These are phyloP conservation scores for Hericium erinaceus DNA, from an alignment of 768 basidiomycete species.

Conservation along the genomic window DNA sequence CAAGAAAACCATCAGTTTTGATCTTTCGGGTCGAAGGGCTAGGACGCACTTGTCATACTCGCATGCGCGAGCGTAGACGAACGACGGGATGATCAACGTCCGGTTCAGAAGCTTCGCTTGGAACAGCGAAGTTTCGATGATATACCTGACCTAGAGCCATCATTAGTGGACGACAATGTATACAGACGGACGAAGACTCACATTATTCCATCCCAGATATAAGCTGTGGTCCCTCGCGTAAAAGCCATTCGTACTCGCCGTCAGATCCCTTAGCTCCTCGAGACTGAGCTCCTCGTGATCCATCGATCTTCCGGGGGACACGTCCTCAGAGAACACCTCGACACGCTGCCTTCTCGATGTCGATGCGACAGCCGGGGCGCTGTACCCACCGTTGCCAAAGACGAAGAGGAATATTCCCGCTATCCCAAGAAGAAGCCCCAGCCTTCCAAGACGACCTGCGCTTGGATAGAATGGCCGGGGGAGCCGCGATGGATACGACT, in stretches of 20 bases:
- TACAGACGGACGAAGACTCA: conserved; percentile 15
- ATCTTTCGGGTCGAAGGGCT: not conserved
- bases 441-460: too few relatives aligned
- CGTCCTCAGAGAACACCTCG: too few relatives aligned
- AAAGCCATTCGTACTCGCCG: conserved; percentile 31
- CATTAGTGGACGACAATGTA: not conserved
- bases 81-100: conserved; percentile 34
- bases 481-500: too few relatives aligned
- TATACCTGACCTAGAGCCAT: conserved; percentile 34
- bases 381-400: not conserved
- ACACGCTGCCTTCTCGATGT: too few relatives aligned
- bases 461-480: too few relatives aligned
- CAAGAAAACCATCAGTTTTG: not conserved
- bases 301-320: too few relatives aligned
- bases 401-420: too few relatives aligned
- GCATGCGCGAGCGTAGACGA: conserved; percentile 37
- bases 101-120: conserved; percentile 36
- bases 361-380: too few relatives aligned
- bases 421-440: too few relatives aligned
- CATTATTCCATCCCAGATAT: conserved; percentile 40
- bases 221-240: conserved; percentile 36
- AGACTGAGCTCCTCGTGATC: conserved; percentile 18
- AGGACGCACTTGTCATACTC: conserved; percentile 29
- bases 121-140: conserved; percentile 34
- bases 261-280: conserved; percentile 24